These are phyloP conservation scores for Lolium perenne DNA, from an alignment of 176 grass and related monocot species.

Conservation along the genomic window DNA sequence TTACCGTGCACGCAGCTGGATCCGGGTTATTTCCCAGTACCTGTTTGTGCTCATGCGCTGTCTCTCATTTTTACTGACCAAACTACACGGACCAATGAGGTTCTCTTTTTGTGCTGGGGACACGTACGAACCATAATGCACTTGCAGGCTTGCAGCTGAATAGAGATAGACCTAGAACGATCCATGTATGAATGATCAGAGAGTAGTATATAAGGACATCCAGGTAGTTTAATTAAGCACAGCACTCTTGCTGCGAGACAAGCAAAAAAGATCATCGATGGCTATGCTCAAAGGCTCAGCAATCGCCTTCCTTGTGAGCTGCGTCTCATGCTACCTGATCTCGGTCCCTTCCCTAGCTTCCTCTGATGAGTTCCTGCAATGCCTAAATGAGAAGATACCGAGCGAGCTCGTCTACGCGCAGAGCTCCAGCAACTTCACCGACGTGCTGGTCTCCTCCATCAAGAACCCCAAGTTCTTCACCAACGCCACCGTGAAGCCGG, in stretches of 20 bases:
- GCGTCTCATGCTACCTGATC: background rate
- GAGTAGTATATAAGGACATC: background rate
- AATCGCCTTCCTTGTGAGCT: background rate
- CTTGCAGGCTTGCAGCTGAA: background rate
- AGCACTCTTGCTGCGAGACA: no score
- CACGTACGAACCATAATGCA: background rate
- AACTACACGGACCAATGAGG: background rate
- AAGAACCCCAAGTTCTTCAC: slow-evolving; percentile 9
- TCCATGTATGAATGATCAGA: no score
- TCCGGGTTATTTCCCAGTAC: background rate
- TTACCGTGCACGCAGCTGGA: background rate
- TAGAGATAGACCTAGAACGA: no score
- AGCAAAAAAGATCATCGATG: background rate
- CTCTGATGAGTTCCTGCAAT: background rate
- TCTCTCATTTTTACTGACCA: background rate
- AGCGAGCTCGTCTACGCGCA: background rate
- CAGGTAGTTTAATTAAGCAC: background rate
- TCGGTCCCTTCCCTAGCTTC: background rate
- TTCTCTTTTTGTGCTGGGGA: background rate
- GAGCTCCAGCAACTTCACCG: slow-evolving; percentile 1
- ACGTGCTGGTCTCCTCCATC: background rate
- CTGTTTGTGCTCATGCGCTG: background rate
- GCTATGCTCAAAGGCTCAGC: background rate
- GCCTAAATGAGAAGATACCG: background rate
- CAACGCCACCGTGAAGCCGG: background rate